phyloP scores from a whole-genome alignment of 1,284 basidiomycete species.

The Gomphus bonarii region DNA sequence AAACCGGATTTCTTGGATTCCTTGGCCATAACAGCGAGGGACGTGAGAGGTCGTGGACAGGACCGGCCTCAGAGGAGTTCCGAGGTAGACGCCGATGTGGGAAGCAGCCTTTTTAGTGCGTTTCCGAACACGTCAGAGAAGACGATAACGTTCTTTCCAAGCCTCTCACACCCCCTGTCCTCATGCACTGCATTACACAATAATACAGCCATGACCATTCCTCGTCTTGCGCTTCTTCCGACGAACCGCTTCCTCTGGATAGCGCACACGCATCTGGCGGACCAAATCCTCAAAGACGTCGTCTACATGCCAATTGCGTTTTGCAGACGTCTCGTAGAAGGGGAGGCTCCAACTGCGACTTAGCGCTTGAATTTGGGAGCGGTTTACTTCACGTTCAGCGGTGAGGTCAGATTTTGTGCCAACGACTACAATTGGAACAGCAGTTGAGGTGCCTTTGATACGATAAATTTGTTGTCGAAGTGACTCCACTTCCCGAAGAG shows the following conservation, averaged over 20 bases:
- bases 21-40: neutral
- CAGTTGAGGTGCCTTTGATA: conserved; percentile 55
- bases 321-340: conserved; percentile 80
- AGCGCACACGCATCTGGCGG: conserved; percentile 59
- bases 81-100: neutral
- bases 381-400: conserved; percentile 72
- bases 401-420: conserved; percentile 83
- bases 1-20: neutral
- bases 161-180: neutral
- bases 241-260: conserved; percentile 41
- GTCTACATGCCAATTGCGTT: conserved; percentile 68
- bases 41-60: neutral
- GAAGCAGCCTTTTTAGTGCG: neutral
- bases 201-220: conserved; percentile 1
- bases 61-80: too few species aligned
- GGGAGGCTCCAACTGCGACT: conserved; percentile 62
- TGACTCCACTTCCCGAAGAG: conserved; percentile 66
- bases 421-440: conserved; percentile 75
- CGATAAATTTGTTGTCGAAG: conserved; percentile 74
- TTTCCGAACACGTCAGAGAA: neutral
- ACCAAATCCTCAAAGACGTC: conserved; percentile 75
- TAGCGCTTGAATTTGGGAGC: conserved; percentile 53
- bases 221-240: conserved; percentile 20
- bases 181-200: neutral
- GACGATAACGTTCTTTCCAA: neutral